Conservation (phyloP, 352 stramenopile species). For the Phytophthora aleatoria region DNA sequence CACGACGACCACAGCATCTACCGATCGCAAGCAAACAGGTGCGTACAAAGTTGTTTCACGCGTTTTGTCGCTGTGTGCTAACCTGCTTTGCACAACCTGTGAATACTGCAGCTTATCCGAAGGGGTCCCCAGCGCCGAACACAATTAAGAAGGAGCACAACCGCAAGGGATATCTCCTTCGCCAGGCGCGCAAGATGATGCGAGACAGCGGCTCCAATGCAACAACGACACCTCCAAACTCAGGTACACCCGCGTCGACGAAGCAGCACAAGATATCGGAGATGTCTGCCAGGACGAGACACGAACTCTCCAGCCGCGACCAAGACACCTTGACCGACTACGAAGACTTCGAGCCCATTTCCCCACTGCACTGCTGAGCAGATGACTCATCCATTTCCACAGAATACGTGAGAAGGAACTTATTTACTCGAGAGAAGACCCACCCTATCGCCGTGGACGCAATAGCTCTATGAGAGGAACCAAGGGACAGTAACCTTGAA, state of each 20-base stretch:
- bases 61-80: neutral
- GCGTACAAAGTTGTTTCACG: neutral
- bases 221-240: neutral
- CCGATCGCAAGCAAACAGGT: slow-evolving; percentile 33
- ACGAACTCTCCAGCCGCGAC: slow-evolving; percentile 9
- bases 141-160: slow-evolving; percentile 78
- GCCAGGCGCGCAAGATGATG: slow-evolving; percentile 57
- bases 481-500: slow-evolving; percentile 12
- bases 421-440: slow-evolving; percentile 37
- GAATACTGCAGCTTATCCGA: slow-evolving; percentile 20
- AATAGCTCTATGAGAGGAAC: slow-evolving; percentile 1
- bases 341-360: slow-evolving; percentile 18
- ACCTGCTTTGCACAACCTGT: neutral
- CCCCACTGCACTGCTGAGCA: slow-evolving; percentile 24
- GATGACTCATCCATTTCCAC: neutral
- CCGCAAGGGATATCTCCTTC: slow-evolving; percentile 69
- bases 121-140: slow-evolving; percentile 6
- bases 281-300: slow-evolving; percentile 10
- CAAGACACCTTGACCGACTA: neutral
- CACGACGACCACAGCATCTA: neutral
- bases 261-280: slow-evolving; percentile 17
- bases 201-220: slow-evolving; percentile 26
- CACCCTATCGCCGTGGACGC: slow-evolving; percentile 1
- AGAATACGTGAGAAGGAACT: slow-evolving; percentile 23
- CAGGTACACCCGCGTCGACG: neutral